Conservation (phyloP, 352 stramenopile species). For the Thalassiosira livingstoniorum region DNA sequence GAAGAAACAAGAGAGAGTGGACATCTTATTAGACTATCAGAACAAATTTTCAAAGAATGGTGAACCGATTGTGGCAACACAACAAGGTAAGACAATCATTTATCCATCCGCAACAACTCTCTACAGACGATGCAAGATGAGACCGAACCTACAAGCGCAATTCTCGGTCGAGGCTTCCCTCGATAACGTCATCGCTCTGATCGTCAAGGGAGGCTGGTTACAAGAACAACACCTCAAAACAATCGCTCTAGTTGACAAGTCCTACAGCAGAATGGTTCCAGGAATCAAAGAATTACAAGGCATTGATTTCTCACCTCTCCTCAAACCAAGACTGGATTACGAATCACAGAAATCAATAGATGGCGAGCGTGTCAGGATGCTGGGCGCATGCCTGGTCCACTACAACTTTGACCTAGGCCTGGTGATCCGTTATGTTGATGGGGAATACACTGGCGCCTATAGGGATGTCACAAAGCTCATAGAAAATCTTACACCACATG, state of each 20-base stretch:
- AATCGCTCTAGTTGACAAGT: not conserved
- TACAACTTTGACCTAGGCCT: slow-evolving; percentile 6
- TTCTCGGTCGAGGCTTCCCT: not conserved
- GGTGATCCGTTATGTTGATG: slow-evolving; percentile 3
- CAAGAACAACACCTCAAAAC: not conserved
- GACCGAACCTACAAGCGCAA: not conserved
- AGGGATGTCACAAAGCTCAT: not conserved
- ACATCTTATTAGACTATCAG: not conserved
- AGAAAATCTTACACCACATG: not conserved
- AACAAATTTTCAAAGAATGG: not conserved
- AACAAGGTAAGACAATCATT: not conserved
- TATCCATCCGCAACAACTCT: not conserved
- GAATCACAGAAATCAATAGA: slow-evolving; percentile 13
- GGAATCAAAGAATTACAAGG: not conserved
- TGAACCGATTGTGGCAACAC: not conserved
- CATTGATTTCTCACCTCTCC: slow-evolving; percentile 22
- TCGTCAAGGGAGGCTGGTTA: not conserved
- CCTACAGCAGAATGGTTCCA: not conserved
- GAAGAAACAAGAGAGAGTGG: not conserved
- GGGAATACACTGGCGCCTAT: slow-evolving; percentile 14
- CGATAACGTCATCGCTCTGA: not conserved
- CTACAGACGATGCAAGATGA: not conserved
- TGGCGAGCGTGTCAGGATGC: not conserved
- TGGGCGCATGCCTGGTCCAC: slow-evolving; percentile 2
- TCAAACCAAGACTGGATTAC: slow-evolving; percentile 13